Percentiles rank a stretch among this genome's conserved stretches.
phyloP scores from a whole-genome alignment of 352 stramenopile genomes.

The Phytophthora agathidicida region DNA sequence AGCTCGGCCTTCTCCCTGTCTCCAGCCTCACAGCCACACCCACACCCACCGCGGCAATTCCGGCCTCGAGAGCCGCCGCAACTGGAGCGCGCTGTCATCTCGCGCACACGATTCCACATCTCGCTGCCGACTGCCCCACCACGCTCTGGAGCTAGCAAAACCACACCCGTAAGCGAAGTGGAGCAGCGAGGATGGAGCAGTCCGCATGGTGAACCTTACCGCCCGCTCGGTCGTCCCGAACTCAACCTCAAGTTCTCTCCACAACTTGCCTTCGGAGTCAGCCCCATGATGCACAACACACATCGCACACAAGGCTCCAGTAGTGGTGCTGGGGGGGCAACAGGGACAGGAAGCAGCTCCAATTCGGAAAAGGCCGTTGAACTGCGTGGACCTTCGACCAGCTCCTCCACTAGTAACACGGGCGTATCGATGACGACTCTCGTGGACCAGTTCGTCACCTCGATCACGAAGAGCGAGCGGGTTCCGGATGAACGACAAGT shows the following conservation, averaged over 20 bases:
- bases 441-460: conserved; percentile 26
- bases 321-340: neutral
- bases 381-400: conserved; percentile 10
- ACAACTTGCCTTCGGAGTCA: conserved; percentile 44
- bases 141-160: conserved; percentile 1
- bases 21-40: neutral
- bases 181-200: conserved; percentile 69
- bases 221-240: conserved; percentile 68
- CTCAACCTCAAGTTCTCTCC: conserved; percentile 73
- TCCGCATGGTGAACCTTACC: conserved; percentile 72
- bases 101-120: conserved; percentile 62
- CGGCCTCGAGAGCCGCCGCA: conserved; percentile 12
- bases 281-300: conserved; percentile 40
- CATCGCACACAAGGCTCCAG: conserved; percentile 5
- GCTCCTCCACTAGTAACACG: neutral
- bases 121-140: conserved; percentile 28
- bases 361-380: conserved; percentile 27
- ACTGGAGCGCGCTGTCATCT: conserved; percentile 56
- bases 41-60: neutral
- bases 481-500: conserved; percentile 53
- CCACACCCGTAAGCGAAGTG: neutral
- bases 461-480: conserved; percentile 36
- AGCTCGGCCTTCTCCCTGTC: neutral
- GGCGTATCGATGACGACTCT: conserved; percentile 8
- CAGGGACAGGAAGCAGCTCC: neutral